Percentiles rank a stretch among this genome's conserved stretches.
phyloP scores from a whole-genome alignment of 495 filamentous ascomycete genomes.

The Lepidopterella palustris region DNA sequence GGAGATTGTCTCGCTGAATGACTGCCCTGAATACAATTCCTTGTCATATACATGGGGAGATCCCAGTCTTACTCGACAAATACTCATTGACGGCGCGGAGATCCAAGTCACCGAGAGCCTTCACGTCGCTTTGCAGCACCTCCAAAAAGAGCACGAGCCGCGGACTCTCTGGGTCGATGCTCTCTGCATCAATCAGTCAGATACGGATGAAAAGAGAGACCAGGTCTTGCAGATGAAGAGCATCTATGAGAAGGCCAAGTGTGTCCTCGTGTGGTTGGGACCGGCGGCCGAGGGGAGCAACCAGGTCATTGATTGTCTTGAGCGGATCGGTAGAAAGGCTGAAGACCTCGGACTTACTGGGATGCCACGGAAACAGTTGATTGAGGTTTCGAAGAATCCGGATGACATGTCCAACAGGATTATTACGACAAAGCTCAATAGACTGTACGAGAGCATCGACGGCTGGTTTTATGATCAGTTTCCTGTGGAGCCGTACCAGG shows the following conservation, averaged over 20 bases:
- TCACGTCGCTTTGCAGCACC: background rate
- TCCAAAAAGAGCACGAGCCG: background rate
- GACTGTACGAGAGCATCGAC: background rate
- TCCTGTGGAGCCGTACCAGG: background rate
- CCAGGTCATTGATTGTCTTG: background rate
- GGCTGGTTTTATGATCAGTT: too few relatives aligned
- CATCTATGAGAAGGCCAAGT: background rate
- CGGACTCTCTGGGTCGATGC: background rate
- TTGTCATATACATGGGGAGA: too few relatives aligned
- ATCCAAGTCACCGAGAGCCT: background rate
- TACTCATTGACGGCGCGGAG: too few relatives aligned
- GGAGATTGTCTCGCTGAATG: too few relatives aligned
- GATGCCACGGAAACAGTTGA: too few relatives aligned
- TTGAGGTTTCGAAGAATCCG: too few relatives aligned
- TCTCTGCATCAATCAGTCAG: background rate
- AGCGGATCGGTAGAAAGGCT: too few relatives aligned
- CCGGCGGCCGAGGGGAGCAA: background rate
- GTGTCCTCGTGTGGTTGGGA: constrained; percentile 1
- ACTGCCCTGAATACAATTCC: too few relatives aligned
- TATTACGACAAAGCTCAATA: background rate
- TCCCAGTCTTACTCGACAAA: too few relatives aligned
- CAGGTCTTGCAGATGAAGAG: background rate
- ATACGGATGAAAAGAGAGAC: background rate
- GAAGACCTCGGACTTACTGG: too few relatives aligned
- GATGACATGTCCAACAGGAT: too few relatives aligned